phyloP scores from a whole-genome alignment of 129 eudicot species.

The Dittrichia graveolens region DNA sequence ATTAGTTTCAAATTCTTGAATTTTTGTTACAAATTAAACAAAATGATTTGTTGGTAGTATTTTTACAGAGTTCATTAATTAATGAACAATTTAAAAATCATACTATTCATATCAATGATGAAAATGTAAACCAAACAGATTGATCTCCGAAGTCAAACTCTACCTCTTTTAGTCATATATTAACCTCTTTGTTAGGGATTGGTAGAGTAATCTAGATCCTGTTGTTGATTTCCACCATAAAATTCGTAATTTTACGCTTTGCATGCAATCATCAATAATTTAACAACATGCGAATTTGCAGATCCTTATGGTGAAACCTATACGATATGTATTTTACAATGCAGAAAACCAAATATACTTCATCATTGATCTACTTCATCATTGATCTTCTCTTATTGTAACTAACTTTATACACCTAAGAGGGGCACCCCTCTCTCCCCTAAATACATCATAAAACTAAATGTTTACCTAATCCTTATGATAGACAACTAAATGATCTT shows the following conservation, averaged over 20 bases:
- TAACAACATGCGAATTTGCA: neutral
- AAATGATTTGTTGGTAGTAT: neutral
- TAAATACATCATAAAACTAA: too few relatives aligned
- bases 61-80: neutral
- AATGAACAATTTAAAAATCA: neutral
- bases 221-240: neutral
- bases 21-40: constrained; percentile 6
- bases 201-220: neutral
- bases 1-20: neutral
- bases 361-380: too few relatives aligned
- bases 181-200: constrained; percentile 8
- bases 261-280: neutral
- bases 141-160: constrained; percentile 16
- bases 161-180: constrained; percentile 10
- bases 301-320: neutral
- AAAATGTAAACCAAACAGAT: constrained; percentile 13
- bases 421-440: too few relatives aligned
- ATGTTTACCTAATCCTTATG: too few relatives aligned
- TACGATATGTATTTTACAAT: neutral
- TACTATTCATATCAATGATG: neutral
- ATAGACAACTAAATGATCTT: too few relatives aligned
- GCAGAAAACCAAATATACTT: constrained; percentile 16
- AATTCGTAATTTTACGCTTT: neutral
- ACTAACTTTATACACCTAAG: too few relatives aligned
- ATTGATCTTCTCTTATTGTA: too few relatives aligned